These are phyloP conservation scores for Vaccinium macrocarpon DNA, from an alignment of 148 eudicot species.

Conservation along the genomic window DNA sequence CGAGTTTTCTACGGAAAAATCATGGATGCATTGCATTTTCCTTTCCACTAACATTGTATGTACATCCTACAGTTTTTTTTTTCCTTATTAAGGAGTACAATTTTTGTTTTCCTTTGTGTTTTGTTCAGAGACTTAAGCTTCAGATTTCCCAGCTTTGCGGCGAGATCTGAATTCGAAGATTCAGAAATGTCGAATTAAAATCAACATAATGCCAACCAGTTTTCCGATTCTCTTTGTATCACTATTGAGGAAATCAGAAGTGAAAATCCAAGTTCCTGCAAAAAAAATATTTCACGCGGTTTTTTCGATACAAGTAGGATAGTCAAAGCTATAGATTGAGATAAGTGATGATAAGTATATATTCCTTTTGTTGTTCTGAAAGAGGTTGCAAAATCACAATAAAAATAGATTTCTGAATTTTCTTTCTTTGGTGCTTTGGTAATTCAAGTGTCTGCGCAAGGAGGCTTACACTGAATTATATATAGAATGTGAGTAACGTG, in stretches of 20 bases:
- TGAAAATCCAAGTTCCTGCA: too few relatives aligned
- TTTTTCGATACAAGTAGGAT: neutral
- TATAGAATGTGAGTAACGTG: too few relatives aligned
- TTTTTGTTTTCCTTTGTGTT: neutral
- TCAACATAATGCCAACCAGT: neutral
- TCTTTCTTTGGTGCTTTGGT: too few relatives aligned
- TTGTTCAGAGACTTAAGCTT: conserved; percentile 62
- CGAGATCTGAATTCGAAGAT: conserved; percentile 56
- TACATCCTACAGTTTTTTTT: neutral
- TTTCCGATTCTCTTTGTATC: neutral
- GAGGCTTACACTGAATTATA: too few relatives aligned
- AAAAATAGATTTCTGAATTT: neutral
- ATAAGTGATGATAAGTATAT: neutral
- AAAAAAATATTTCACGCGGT: neutral
- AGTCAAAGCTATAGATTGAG: neutral
- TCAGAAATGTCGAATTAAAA: conserved; percentile 23
- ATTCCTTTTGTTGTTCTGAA: neutral
- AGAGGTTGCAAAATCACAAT: neutral
- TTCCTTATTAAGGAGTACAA: neutral
- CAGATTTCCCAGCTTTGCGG: conserved; percentile 78
- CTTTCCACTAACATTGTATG: neutral
- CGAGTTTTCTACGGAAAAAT: too few relatives aligned
- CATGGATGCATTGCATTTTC: too few relatives aligned
- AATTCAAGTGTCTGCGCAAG: too few relatives aligned
- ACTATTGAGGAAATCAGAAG: neutral